Percentiles rank a stretch among this genome's conserved stretches.
Evolutionary conservation across 176 grass and related monocot genomes (phyloP).

Genomic region (Phoenix dactylifera): DNA sequence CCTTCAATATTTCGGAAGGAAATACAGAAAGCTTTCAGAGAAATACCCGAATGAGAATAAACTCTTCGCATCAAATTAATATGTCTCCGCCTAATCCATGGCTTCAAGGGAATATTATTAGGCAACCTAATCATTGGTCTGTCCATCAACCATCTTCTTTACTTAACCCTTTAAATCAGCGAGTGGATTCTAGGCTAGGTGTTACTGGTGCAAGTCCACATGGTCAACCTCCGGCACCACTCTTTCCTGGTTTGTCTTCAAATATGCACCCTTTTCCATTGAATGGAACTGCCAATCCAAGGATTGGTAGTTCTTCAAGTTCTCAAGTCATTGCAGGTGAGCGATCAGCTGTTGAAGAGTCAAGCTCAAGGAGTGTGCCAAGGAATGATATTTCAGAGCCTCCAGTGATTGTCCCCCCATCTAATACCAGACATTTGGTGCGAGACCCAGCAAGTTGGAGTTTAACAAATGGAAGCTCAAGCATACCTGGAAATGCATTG

Average conservation of each 20-base stretch:
- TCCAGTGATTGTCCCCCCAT: not conserved
- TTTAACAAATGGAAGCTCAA: not conserved
- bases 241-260: not conserved
- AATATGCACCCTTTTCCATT: not conserved
- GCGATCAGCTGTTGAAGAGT: not conserved
- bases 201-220: not conserved
- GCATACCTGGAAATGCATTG: not conserved
- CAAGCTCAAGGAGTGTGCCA: not conserved
- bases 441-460: not conserved
- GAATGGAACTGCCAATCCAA: not conserved
- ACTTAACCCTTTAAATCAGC: not conserved
- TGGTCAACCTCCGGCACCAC: not conserved
- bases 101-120: not conserved
- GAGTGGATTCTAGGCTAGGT: not conserved
- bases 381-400: slow-evolving; percentile 1
- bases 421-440: not conserved
- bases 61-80: not conserved
- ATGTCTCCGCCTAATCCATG: not conserved
- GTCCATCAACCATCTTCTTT: not conserved
- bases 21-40: not conserved
- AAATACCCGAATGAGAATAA: slow-evolving; percentile 1
- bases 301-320: not conserved
- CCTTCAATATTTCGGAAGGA: not conserved
- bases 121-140: not conserved
- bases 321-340: not conserved